phyloP scores from a whole-genome alignment of 495 filamentous ascomycete genomes.

The Lichina pygmaea region DNA sequence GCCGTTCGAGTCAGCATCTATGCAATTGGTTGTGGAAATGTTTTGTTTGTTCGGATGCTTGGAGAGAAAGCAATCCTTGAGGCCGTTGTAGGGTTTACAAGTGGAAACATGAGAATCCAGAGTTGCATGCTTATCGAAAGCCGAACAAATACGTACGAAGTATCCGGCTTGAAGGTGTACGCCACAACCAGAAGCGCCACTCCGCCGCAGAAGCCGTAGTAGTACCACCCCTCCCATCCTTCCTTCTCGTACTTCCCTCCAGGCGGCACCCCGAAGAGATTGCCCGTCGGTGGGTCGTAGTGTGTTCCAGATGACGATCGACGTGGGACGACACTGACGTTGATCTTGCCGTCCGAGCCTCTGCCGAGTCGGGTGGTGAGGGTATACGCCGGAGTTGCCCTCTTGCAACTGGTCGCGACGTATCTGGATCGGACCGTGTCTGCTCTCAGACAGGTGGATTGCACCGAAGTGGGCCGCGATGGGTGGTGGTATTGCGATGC shows the following conservation, averaged over 20 bases:
- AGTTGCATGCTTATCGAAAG: background rate
- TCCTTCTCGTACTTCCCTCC: conserved; percentile 88
- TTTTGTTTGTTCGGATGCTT: no score
- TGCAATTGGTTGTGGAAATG: no score
- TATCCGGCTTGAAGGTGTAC: conserved; percentile 95
- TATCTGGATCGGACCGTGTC: no score
- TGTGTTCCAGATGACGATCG: conserved; percentile 33
- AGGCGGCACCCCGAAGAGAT: conserved; percentile 73
- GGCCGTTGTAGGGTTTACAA: conserved; percentile 4
- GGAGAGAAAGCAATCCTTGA: background rate
- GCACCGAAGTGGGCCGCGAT: no score
- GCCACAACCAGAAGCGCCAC: conserved; percentile 45
- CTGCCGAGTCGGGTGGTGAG: no score
- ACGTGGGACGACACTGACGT: conserved; percentile 7
- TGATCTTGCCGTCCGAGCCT: no score
- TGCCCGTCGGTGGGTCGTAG: conserved; percentile 79
- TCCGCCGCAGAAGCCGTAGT: conserved; percentile 77
- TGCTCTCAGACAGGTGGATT: no score
- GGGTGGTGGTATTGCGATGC: no score
- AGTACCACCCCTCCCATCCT: conserved; percentile 76
- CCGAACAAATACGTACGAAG: conserved; percentile 42
- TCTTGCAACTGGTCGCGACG: no score
- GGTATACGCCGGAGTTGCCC: no score
- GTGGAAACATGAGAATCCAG: conserved; percentile 1
- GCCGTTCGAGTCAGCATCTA: no score